A percentile compares a stretch with the other conserved stretches of the same genome.
phyloP scores from a whole-genome alignment of 2,329 filamentous ascomycete genomes.

The Tolypocladium amazonense region DNA sequence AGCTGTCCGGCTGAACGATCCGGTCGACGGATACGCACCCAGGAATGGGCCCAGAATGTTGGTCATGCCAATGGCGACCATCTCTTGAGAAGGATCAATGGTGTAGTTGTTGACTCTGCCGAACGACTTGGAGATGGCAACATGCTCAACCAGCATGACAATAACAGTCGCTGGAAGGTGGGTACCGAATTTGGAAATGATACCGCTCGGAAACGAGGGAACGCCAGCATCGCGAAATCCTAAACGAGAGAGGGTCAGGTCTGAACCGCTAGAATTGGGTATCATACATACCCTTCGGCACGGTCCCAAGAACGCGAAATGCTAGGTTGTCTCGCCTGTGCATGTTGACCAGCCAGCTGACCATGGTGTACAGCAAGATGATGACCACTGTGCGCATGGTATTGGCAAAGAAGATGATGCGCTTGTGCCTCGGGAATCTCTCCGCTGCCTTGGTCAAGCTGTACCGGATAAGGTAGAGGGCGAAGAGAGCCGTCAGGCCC shows the following conservation, averaged over 20 bases:
- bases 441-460: conserved; percentile 55
- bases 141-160: conserved; percentile 93
- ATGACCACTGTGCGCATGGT: conserved; percentile 87
- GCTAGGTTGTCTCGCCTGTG: conserved; percentile 49
- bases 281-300: conserved; percentile 54
- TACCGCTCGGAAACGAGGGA: conserved; percentile 53
- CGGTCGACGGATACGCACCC: conserved; percentile 84
- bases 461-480: conserved; percentile 68
- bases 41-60: conserved; percentile 89
- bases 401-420: conserved; percentile 78
- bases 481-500: conserved; percentile 68
- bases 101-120: conserved; percentile 92
- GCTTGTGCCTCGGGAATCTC: conserved; percentile 57
- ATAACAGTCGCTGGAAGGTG: conserved; percentile 81
- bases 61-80: conserved; percentile 85
- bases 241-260: conserved; percentile 4
- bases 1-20: conserved; percentile 90
- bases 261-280: too few relatives aligned
- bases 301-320: conserved; percentile 64
- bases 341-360: conserved; percentile 78
- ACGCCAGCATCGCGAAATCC: conserved; percentile 73
- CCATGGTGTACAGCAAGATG: conserved; percentile 82
- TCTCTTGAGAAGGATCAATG: conserved; percentile 90
- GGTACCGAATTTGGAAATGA: conserved; percentile 58
- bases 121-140: conserved; percentile 94